A percentile compares a stretch with the other conserved stretches of the same genome.
Evolutionary conservation across 179 eudicot species (phyloP).

Genomic region (Beta macrorhiza): DNA sequence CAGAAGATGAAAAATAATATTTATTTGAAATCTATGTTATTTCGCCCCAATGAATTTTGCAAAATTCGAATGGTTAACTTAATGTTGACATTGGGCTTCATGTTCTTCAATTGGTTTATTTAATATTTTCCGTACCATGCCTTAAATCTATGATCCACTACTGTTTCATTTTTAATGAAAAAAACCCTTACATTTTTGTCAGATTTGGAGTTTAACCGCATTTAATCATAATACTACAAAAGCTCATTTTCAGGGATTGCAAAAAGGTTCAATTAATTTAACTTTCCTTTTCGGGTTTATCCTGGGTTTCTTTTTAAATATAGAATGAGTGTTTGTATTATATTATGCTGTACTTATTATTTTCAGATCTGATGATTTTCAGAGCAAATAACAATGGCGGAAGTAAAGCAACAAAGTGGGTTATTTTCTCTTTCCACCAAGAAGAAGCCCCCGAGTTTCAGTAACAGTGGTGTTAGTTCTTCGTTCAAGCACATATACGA

Average conservation of each 20-base stretch:
- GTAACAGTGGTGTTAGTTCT: conserved; percentile 30
- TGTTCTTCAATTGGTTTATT: no score
- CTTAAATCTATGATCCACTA: no score
- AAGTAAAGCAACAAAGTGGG: conserved; percentile 28
- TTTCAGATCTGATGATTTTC: conserved; percentile 4
- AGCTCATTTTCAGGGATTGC: conserved; percentile 4
- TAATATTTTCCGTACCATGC: no score
- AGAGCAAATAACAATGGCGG: conserved; percentile 32
- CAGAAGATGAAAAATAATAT: no score
- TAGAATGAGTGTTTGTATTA: neutral
- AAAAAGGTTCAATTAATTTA: neutral
- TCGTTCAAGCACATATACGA: conserved; percentile 55
- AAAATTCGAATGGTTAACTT: no score
- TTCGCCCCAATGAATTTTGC: no score
- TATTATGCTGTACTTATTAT: no score
- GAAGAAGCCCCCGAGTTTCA: conserved; percentile 31
- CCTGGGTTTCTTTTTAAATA: neutral
- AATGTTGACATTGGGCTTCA: no score
- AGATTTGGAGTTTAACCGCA: conserved; percentile 7
- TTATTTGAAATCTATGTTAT: no score
- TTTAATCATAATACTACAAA: conserved; percentile 1
- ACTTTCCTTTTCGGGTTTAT: neutral
- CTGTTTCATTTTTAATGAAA: no score
- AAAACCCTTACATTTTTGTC: neutral
- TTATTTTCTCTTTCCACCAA: conserved; percentile 24